Base-by-base conservation (phyloP, 257 asterid species). In the Lycium barbarum region DNA sequence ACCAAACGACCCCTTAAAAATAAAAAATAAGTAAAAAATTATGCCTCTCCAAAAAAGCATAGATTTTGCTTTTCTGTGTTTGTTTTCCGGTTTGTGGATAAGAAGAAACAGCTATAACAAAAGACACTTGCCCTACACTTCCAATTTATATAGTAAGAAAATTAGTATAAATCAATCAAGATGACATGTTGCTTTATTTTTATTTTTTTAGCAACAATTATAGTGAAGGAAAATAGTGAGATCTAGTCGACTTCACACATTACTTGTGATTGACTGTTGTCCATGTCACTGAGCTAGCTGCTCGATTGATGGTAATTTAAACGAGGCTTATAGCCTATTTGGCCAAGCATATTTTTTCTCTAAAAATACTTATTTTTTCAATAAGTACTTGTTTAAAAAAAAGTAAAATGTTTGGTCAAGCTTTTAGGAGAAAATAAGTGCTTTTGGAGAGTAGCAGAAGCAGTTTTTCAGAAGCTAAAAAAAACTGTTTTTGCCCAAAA, bases 41-140 rank as follows among this genome's bases (percentile, higher is more conserved):
- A n/a, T 73, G 38, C 36, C 61, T 47, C 33, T 2, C 22, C 51
- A 2, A 70, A 68, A 26, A 73, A 53, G 33, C 35, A 57, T 65
- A 53, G 72, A 78, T 84, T 81, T 47, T 84, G 12, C 72, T 26
- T 81, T 65, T 57, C 20, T 57, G 68, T 84, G 7, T 57, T 43
- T 55, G 63, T 70, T 72, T 58, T 73, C 45, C 71, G 5, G 53
- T 40, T 70, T 53, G 26, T 33, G 80, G 82, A 87, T 84, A 72
- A 62, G 83, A 51, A 84, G 63, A 70, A 13, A 54, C 54, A 38
- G 22, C 18, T 49, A 35, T 58, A 8, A 43, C n/a, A 6, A 51
- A 81, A 20, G 55, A 73, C 70, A 84, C 33, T 73, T n/a, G 54
- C 70, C 45, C 43, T 9, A 36, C 55, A 40, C 18, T 67, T 45